phyloP scores from a whole-genome alignment of 768 basidiomycete species.

The Boletus patriciae region DNA sequence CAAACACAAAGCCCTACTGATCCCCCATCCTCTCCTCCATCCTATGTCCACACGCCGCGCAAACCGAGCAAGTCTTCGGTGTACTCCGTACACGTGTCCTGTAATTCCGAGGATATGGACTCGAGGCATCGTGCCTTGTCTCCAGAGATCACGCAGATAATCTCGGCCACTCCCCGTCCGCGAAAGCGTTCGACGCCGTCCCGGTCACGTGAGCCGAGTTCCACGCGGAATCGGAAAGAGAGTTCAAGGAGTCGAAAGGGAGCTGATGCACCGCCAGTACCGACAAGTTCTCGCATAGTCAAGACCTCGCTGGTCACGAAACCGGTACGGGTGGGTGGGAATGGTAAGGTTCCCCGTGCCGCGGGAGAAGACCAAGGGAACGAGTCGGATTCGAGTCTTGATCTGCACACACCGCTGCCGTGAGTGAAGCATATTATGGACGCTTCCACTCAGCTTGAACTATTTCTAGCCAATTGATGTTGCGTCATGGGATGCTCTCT shows the following conservation, averaged over 20 bases:
- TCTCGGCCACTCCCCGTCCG: constrained; percentile 40
- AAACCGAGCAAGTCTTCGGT: constrained; percentile 23
- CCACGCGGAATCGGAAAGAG: constrained; percentile 16
- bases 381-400: constrained; percentile 64
- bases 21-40: constrained; percentile 5
- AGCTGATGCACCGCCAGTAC: constrained; percentile 13
- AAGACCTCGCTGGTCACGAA: background rate
- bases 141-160: constrained; percentile 43
- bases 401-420: constrained; percentile 70
- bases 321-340: background rate
- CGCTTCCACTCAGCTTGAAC: background rate
- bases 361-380: constrained; percentile 34
- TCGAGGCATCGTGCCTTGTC: constrained; percentile 25
- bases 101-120: constrained; percentile 6
- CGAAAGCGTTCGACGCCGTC: constrained; percentile 27
- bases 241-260: constrained; percentile 9
- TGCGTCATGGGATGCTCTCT: constrained; percentile 64
- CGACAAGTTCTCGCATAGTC: constrained; percentile 4
- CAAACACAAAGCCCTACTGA: constrained; percentile 8
- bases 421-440: constrained; percentile 37
- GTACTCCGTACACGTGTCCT: constrained; percentile 10
- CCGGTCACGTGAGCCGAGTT: constrained; percentile 26
- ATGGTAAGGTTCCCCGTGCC: background rate
- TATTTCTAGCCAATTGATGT: constrained; percentile 55
- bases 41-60: constrained; percentile 24